Conservation (phyloP, 768 basidiomycete species). For the Trametes maxima region DNA sequence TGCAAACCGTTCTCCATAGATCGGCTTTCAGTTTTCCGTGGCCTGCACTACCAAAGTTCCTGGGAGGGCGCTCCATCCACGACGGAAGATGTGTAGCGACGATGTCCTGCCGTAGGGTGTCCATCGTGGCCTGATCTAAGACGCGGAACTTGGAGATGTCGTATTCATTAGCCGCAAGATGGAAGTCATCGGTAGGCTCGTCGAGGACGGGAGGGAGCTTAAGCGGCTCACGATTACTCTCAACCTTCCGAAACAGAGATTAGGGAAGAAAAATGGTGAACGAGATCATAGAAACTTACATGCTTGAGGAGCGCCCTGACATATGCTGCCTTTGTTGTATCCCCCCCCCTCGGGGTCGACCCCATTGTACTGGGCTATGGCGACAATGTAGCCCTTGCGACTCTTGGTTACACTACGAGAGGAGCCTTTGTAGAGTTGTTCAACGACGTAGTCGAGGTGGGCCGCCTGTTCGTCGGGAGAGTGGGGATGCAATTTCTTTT, state of each 20-base stretch:
- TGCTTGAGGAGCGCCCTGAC: too few relatives aligned
- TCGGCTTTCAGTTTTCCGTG: conserved; percentile 30
- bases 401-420: neutral
- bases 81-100: conserved; percentile 6
- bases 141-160: conserved; percentile 3
- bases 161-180: neutral
- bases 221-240: neutral
- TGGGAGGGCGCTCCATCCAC: conserved; percentile 20
- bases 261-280: too few relatives aligned
- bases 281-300: too few relatives aligned
- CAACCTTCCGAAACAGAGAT: too few relatives aligned
- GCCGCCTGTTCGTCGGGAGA: neutral
- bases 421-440: neutral
- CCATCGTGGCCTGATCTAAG: neutral
- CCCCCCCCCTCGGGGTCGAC: neutral
- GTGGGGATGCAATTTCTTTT: neutral
- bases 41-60: conserved; percentile 13
- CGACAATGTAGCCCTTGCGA: neutral
- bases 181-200: neutral
- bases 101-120: neutral
- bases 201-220: neutral
- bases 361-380: neutral
- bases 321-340: neutral
- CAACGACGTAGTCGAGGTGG: neutral
- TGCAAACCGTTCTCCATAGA: conserved; percentile 38